These are phyloP conservation scores for Daldinia eschscholtzii DNA, from an alignment of 2,329 filamentous ascomycete genomes.

Conservation along the genomic window DNA sequence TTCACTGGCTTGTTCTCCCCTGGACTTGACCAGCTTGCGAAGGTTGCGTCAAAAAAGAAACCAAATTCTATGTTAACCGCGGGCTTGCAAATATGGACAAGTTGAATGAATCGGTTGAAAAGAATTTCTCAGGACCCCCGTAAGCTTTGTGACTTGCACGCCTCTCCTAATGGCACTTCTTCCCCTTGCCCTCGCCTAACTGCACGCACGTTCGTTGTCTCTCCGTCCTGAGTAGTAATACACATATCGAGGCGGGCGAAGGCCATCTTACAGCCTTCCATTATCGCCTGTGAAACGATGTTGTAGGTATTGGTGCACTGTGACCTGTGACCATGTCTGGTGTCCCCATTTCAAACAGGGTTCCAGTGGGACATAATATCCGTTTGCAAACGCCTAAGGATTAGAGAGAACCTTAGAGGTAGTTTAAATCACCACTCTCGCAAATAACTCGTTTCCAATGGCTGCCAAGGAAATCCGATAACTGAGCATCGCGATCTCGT, in stretches of 20 bases:
- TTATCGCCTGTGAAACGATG: conserved; percentile 7
- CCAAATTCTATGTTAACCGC: conserved; percentile 33
- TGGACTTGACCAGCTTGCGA: conserved; percentile 1
- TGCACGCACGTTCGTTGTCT: conserved; percentile 7
- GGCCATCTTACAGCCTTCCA: background rate
- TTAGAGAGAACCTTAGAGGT: background rate
- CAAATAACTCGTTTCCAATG: conserved; percentile 12
- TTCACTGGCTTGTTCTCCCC: background rate
- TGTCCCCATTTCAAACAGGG: conserved; percentile 6
- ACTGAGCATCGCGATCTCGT: conserved; percentile 3
- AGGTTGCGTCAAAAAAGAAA: conserved; percentile 26
- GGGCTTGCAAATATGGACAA: conserved; percentile 34
- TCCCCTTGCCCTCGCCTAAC: background rate
- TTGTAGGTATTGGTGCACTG: conserved; percentile 25
- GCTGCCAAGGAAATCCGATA: conserved; percentile 7
- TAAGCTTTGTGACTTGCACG: conserved; percentile 14
- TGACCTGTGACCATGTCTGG: conserved; percentile 35
- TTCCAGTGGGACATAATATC: background rate
- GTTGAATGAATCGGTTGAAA: conserved; percentile 24
- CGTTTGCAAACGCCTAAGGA: background rate
- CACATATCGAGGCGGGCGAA: conserved; percentile 13
- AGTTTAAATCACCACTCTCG: conserved; percentile 4
- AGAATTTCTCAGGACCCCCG: conserved; percentile 8
- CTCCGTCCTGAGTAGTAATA: conserved; percentile 23
- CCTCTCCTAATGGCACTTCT: conserved; percentile 1